Percentiles rank a stretch among this genome's conserved stretches.
These are phyloP conservation scores for Taphrina confusa DNA, from an alignment of 1,139 yeast genomes.

Conservation along the genomic window DNA sequence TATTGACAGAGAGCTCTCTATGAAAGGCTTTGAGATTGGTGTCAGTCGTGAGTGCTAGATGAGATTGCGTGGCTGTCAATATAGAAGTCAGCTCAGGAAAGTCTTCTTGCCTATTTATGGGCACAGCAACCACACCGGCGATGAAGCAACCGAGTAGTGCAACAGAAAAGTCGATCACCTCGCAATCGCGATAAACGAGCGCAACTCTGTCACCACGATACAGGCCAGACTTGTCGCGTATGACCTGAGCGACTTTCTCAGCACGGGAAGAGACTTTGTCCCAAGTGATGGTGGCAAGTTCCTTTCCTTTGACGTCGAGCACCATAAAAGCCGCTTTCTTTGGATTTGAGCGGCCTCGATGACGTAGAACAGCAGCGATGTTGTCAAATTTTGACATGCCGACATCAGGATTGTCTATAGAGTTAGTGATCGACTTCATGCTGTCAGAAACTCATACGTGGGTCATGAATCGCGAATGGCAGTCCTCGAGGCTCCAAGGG, in stretches of 20 bases:
- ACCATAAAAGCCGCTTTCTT: constrained; percentile 70
- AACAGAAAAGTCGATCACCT: constrained; percentile 78
- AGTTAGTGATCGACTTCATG: neutral
- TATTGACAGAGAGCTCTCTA: constrained; percentile 53
- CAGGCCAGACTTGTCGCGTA: constrained; percentile 69
- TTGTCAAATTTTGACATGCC: constrained; percentile 53
- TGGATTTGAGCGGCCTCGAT: constrained; percentile 66
- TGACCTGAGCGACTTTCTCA: constrained; percentile 85
- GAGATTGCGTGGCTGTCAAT: constrained; percentile 71
- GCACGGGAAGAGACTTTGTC: constrained; percentile 81
- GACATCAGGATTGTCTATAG: constrained; percentile 13
- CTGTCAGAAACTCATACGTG: constrained; percentile 40
- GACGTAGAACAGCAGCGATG: constrained; percentile 69
- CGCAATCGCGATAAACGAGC: constrained; percentile 78
- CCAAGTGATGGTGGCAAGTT: constrained; percentile 76
- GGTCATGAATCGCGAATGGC: constrained; percentile 47
- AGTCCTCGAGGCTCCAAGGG: constrained; percentile 50
- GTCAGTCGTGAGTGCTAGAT: constrained; percentile 78
- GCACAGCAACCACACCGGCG: constrained; percentile 94
- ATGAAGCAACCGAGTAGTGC: constrained; percentile 89
- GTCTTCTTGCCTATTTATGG: constrained; percentile 50
- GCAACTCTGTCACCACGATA: constrained; percentile 83
- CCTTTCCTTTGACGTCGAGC: constrained; percentile 80
- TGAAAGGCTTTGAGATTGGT: constrained; percentile 71
- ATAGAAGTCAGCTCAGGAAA: constrained; percentile 52